Percentiles rank a stretch among this genome's conserved stretches.
These are phyloP conservation scores for Penicillium paxilli DNA, from an alignment of 495 filamentous ascomycete species.

Conservation along the genomic window DNA sequence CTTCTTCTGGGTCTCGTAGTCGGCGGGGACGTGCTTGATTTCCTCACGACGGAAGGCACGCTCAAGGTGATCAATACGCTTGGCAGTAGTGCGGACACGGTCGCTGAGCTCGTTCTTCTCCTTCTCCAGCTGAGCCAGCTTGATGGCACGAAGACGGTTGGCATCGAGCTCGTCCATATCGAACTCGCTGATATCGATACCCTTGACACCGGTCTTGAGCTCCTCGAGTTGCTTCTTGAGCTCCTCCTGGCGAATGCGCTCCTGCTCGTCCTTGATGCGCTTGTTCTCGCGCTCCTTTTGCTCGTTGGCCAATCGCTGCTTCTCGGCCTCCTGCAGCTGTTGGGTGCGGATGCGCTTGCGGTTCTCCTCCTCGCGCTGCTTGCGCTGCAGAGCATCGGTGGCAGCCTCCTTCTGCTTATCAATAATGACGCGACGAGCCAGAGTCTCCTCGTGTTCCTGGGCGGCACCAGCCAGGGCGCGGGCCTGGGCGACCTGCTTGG, in stretches of 20 bases:
- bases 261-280: constrained; percentile 84
- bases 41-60: constrained; percentile 95
- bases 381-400: constrained; percentile 76
- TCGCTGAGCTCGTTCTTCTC: constrained; percentile 95
- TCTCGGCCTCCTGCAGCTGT: constrained; percentile 84
- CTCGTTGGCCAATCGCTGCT: constrained; percentile 82
- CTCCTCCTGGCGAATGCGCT: constrained; percentile 89
- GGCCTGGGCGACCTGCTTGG: constrained; percentile 75
- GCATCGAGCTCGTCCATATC: constrained; percentile 85
- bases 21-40: constrained; percentile 81
- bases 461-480: constrained; percentile 84
- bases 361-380: constrained; percentile 89
- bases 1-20: constrained; percentile 83
- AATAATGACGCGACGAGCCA: constrained; percentile 86
- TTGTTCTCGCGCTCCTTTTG: constrained; percentile 87
- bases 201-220: constrained; percentile 81
- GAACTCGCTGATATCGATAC: constrained; percentile 73
- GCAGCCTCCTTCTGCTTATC: constrained; percentile 95
- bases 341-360: constrained; percentile 80
- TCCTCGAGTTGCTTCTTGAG: constrained; percentile 95
- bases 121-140: constrained; percentile 91
- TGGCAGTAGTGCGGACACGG: constrained; percentile 85
- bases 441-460: constrained; percentile 84
- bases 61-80: constrained; percentile 96
- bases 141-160: constrained; percentile 86